Evolutionary conservation across 495 filamentous ascomycete genomes (phyloP).

Genomic region (Annulohypoxylon nitens): DNA sequence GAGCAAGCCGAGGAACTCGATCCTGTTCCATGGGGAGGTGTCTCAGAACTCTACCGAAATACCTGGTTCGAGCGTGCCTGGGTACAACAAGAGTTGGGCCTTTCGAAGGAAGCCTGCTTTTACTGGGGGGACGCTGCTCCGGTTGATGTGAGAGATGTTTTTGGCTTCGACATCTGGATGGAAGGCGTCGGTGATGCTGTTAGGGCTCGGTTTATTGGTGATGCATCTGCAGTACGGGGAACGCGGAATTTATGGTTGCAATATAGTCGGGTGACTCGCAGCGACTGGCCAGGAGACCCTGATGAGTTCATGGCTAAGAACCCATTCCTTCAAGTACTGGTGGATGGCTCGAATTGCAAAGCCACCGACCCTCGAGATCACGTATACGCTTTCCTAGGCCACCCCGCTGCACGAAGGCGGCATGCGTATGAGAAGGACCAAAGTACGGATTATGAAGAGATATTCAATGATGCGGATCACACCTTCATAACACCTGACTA

Average conservation of each 20-base stretch:
- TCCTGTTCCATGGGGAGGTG: neutral
- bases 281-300: conserved; percentile 3
- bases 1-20: conserved; percentile 4
- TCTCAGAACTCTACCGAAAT: conserved; percentile 8
- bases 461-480: neutral
- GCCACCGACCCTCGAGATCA: conserved; percentile 6
- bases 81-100: conserved; percentile 10
- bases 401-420: conserved; percentile 4
- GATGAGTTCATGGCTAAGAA: neutral
- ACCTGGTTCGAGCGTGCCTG: conserved; percentile 1
- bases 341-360: conserved; percentile 15
- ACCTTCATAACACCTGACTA: neutral
- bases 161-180: conserved; percentile 16
- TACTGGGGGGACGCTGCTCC: conserved; percentile 9
- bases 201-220: conserved; percentile 7
- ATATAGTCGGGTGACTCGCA: conserved; percentile 8
- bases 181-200: conserved; percentile 3
- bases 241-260: conserved; percentile 11
- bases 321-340: conserved; percentile 3
- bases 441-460: conserved; percentile 5
- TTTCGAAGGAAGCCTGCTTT: conserved; percentile 12
- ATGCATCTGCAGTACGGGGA: conserved; percentile 7
- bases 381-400: conserved; percentile 10
- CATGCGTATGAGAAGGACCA: conserved; percentile 13
- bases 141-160: conserved; percentile 8